A percentile compares a stretch with the other conserved stretches of the same genome.
Conservation (phyloP, 176 grass and related monocot genomes). For the sorghum (Sorghum bicolor) region DNA sequence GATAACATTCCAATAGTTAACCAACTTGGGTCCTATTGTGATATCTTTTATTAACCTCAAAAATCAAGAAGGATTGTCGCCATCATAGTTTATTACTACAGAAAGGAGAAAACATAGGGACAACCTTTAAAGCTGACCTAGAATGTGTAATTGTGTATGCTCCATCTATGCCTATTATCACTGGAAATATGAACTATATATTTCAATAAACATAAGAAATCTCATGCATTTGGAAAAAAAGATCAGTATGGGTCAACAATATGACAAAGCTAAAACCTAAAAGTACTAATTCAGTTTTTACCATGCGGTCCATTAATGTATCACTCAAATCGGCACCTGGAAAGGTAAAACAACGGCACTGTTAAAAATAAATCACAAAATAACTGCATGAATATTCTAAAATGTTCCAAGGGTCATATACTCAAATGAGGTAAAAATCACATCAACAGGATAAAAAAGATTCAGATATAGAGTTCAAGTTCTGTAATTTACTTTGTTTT, state of each 20-base stretch:
- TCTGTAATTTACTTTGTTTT: conserved; percentile 6
- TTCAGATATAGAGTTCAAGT: not conserved
- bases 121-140: not conserved
- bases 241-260: not conserved
- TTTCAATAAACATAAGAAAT: not conserved
- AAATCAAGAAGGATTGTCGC: not conserved
- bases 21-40: not conserved
- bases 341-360: conserved; percentile 28
- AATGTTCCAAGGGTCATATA: not conserved
- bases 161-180: not conserved
- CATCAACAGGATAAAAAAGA: not conserved
- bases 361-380: conserved; percentile 5
- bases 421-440: not conserved
- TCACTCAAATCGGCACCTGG: conserved; percentile 94
- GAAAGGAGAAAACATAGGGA: not conserved
- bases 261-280: conserved; percentile 11
- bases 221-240: conserved; percentile 2
- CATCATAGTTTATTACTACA: not conserved
- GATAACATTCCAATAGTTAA: not conserved
- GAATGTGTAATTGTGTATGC: not conserved
- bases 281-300: conserved; percentile 34
- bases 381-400: not conserved
- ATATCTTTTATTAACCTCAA: not conserved
- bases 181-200: not conserved
- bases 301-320: conserved; percentile 97